Evolutionary conservation across 495 filamentous ascomycete genomes (phyloP), one percentile per base, ranked within the genome.

Genomic region (Clavariopsis aquatica): DNA sequence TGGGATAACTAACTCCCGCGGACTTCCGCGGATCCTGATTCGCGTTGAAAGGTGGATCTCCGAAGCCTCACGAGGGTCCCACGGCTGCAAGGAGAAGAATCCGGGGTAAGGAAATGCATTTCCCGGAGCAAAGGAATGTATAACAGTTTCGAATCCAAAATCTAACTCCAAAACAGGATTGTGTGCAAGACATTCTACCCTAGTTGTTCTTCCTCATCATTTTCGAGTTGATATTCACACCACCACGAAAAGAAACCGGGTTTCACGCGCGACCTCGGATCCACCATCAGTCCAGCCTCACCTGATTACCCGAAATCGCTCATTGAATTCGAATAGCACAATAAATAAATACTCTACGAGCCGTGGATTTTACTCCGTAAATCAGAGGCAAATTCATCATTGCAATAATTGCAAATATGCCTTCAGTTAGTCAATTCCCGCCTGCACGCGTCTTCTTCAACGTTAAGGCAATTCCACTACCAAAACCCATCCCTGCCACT

Each of bases 361-460:
- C 15, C 13, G 5, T n/a, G 38, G 12, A n/a, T n/a, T 43, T 17
- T 17, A 43, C 12, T 6, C 31, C 6, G 31, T 36, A 36, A 36
- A 6, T 36, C 31, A 36, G 13, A 36, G 36, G 17, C 1, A n/a
- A 45, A 9, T 20, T 31, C 45, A 19, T 26, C 17, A 2, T 51
- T 23, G 26, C n/a, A 23, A 23, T 51, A 22, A 38, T 54, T 55
- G n/a, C 52, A 49, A 60, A 17, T 22, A 66, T 66, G 64, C 64
- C 64, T 66, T 27, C 64, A 55, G 64, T 66, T 23, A 66, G 64
- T 56, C 57, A 60, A 49, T 60, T 66, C 49, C 64, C 64, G 20
- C 64, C 64, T 9, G 64, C 64, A 5, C 64, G 64, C 27, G 64
- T 66, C 56, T 66, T 66, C 26, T 34, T 66, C 34, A 66, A 66